Evolutionary conservation across 1,284 basidiomycete species (phyloP).

Genomic region (Thecaphora frezii): DNA sequence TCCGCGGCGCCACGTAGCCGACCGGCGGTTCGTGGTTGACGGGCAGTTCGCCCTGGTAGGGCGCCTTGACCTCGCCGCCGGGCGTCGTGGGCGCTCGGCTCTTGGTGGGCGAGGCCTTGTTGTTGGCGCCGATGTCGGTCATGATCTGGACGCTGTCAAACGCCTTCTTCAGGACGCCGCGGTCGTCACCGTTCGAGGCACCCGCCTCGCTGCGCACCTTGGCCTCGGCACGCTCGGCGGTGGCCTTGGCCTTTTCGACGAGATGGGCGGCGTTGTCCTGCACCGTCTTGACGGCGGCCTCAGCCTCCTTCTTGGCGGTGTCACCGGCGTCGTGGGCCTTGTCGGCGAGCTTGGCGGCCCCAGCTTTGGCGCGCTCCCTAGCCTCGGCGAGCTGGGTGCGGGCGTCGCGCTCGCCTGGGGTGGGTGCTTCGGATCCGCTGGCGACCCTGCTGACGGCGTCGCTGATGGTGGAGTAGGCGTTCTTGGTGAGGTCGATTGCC

Average conservation of each 20-base stretch:
- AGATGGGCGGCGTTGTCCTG: conserved; percentile 38
- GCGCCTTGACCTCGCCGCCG: conserved; percentile 30
- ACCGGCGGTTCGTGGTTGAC: conserved; percentile 45
- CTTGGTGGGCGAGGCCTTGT: conserved; percentile 54
- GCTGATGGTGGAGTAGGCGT: conserved; percentile 51
- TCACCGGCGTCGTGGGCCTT: conserved; percentile 52
- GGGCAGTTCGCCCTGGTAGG: conserved; percentile 40
- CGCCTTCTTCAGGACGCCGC: conserved; percentile 51
- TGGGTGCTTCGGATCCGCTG: conserved; percentile 38
- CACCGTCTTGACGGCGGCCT: conserved; percentile 28
- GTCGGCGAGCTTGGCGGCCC: conserved; percentile 26
- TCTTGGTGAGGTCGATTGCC: conserved; percentile 65
- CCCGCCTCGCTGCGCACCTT: conserved; percentile 37
- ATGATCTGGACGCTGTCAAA: conserved; percentile 37
- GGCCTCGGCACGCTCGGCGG: conserved; percentile 63
- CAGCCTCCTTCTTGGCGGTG: conserved; percentile 57
- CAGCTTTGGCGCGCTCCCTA: conserved; percentile 32
- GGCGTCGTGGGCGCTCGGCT: conserved; percentile 58
- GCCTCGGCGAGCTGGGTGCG: conserved; percentile 32
- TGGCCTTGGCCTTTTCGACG: conserved; percentile 53
- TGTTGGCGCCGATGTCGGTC: conserved; percentile 43
- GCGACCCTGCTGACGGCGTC: conserved; percentile 44
- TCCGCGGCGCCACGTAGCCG: conserved; percentile 33
- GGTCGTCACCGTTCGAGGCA: conserved; percentile 24
- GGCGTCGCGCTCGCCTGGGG: conserved; percentile 32